These are phyloP conservation scores for Hypoxylon sp. DNA, from an alignment of 2,329 filamentous ascomycete species.

Conservation along the genomic window DNA sequence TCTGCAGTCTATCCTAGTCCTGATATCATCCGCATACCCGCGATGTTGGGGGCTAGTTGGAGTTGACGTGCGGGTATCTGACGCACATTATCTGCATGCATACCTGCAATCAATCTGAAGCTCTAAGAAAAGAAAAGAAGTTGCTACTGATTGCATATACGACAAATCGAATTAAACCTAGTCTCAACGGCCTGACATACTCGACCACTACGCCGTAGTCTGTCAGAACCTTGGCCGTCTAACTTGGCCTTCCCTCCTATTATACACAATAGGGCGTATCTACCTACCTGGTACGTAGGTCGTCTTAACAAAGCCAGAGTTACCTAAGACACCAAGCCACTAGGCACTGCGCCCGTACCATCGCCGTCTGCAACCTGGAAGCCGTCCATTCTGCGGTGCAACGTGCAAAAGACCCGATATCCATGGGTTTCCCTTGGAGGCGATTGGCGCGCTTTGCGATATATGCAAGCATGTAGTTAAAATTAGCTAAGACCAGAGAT, in stretches of 20 bases:
- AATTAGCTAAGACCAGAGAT: constrained; percentile 17
- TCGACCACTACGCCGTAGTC: neutral
- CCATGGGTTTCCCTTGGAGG: neutral
- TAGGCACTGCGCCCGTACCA: neutral
- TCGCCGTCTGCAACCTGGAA: neutral
- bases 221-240: neutral
- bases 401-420: constrained; percentile 18
- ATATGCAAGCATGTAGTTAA: constrained; percentile 12
- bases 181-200: neutral
- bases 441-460: constrained; percentile 4
- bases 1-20: neutral
- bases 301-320: neutral
- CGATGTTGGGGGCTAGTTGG: neutral
- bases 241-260: neutral
- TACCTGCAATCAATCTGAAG: constrained; percentile 17
- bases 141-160: neutral
- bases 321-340: neutral
- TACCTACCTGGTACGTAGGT: neutral
- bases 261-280: neutral
- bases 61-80: neutral
- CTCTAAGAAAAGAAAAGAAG: neutral
- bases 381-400: constrained; percentile 6
- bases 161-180: neutral
- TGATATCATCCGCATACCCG: neutral
- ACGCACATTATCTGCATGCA: constrained; percentile 1